phyloP scores from a whole-genome alignment of 2,329 filamentous ascomycete species.

The Gnomoniopsis smithogilvyi region DNA sequence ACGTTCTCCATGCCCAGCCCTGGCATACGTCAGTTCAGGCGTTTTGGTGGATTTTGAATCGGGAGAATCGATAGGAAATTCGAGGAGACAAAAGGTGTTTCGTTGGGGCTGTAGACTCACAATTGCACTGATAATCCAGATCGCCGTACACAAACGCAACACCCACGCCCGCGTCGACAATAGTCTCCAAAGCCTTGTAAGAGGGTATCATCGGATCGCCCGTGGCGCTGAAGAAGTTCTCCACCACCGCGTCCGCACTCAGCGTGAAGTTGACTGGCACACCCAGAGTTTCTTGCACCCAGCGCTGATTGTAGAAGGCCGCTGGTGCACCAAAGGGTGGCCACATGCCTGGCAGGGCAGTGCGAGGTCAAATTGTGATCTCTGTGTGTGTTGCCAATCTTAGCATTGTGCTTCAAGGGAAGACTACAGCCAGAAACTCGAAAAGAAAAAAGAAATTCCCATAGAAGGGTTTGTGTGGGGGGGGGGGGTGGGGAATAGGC shows the following conservation, averaged over 20 bases:
- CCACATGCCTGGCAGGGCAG: conserved; percentile 44
- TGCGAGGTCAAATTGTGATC: conserved; percentile 52
- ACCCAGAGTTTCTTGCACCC: conserved; percentile 52
- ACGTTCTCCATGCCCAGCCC: conserved; percentile 51
- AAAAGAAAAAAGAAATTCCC: too few species aligned
- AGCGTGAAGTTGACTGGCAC: conserved; percentile 54
- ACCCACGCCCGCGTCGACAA: conserved; percentile 51
- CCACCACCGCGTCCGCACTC: conserved; percentile 22
- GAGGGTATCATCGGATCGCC: conserved; percentile 24
- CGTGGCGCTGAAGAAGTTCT: conserved; percentile 36
- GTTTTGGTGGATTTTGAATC: neutral
- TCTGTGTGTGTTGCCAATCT: conserved; percentile 26
- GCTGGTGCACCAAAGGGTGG: conserved; percentile 41
- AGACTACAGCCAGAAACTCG: too few species aligned
- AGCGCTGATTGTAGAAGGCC: conserved; percentile 50
- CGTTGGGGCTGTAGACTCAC: too few species aligned
- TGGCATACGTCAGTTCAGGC: neutral
- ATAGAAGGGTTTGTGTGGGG: too few species aligned
- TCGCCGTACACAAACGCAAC: conserved; percentile 54
- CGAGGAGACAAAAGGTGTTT: too few species aligned
- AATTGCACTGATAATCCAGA: conserved; percentile 46
- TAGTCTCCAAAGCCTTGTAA: conserved; percentile 34
- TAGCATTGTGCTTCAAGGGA: too few species aligned
- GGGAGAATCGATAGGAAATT: neutral
- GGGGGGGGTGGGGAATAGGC: neutral